These are phyloP conservation scores for Fragaria iinumae DNA, from an alignment of 306 rosid species.

Conservation along the genomic window DNA sequence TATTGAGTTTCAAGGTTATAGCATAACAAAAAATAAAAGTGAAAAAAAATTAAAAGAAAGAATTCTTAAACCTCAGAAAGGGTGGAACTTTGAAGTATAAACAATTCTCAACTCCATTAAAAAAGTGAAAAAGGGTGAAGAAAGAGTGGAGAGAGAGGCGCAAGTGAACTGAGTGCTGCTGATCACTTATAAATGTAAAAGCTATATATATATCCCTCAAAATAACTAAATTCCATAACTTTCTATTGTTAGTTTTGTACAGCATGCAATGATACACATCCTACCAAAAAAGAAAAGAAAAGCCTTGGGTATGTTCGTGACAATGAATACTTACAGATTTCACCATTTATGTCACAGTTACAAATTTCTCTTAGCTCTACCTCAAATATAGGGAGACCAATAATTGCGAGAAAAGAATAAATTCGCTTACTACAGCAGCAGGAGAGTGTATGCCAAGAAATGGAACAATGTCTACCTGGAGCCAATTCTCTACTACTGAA, in stretches of 20 bases:
- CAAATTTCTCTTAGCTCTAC: constrained; percentile 41
- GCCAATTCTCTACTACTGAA: constrained; percentile 87
- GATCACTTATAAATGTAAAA: neutral
- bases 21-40: neutral
- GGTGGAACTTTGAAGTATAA: neutral
- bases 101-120: neutral
- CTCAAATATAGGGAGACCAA: constrained; percentile 87
- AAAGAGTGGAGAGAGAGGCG: neutral
- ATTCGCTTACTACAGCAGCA: constrained; percentile 87
- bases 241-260: constrained; percentile 54
- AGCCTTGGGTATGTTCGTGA: constrained; percentile 46
- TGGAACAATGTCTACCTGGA: constrained; percentile 96
- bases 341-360: constrained; percentile 39
- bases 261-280: constrained; percentile 60
- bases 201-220: neutral
- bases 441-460: constrained; percentile 93
- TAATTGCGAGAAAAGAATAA: constrained; percentile 81
- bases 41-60: neutral
- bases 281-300: constrained; percentile 30
- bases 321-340: constrained; percentile 79
- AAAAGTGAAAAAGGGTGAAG: neutral
- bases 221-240: constrained; percentile 34
- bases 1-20: neutral
- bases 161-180: neutral
- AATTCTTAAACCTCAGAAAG: neutral